Evolutionary conservation across 1,284 basidiomycete genomes (phyloP).

Genomic region (Cutaneotrichosporon sp.): DNA sequence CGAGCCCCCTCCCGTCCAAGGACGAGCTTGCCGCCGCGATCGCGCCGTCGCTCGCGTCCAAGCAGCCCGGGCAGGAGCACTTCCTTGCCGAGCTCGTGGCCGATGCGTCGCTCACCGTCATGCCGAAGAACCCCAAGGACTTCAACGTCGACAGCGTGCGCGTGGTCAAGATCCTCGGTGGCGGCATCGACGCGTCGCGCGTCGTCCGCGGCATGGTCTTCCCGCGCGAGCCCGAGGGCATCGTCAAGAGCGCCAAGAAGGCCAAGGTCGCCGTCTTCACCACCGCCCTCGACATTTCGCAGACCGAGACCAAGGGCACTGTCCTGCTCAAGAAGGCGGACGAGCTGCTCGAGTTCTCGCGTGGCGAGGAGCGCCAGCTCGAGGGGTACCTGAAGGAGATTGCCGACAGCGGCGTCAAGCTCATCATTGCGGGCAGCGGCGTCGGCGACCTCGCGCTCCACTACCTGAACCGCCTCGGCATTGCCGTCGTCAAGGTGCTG

Average conservation of each 20-base stretch:
- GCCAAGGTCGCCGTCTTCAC: constrained; percentile 95
- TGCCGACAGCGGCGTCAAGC: constrained; percentile 89
- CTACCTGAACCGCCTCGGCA: constrained; percentile 91
- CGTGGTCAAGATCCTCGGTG: constrained; percentile 98
- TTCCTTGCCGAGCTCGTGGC: constrained; percentile 81
- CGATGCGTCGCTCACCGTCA: constrained; percentile 85
- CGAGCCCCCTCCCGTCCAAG: constrained; percentile 73
- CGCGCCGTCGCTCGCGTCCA: constrained; percentile 90
- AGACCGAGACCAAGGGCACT: constrained; percentile 99
- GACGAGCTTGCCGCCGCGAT: constrained; percentile 77
- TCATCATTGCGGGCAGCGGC: constrained; percentile 88
- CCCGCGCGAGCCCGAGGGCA: constrained; percentile 88
- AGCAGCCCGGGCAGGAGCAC: constrained; percentile 95
- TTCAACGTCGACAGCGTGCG: constrained; percentile 99
- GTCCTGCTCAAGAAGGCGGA: constrained; percentile 94
- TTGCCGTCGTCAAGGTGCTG: constrained; percentile 94
- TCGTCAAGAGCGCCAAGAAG: constrained; percentile 75
- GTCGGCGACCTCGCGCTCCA: constrained; percentile 96
- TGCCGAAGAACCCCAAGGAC: constrained; percentile 83
- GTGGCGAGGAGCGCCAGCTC: constrained; percentile 92
- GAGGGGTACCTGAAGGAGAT: constrained; percentile 99
- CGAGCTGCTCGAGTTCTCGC: constrained; percentile 94
- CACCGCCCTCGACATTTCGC: constrained; percentile 85
- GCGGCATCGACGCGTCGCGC: constrained; percentile 75
- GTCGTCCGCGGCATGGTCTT: constrained; percentile 99